Percentiles rank a stretch among this genome's conserved stretches.
Conservation (phyloP, 148 eudicot genomes). For the Silene uniflora region DNA sequence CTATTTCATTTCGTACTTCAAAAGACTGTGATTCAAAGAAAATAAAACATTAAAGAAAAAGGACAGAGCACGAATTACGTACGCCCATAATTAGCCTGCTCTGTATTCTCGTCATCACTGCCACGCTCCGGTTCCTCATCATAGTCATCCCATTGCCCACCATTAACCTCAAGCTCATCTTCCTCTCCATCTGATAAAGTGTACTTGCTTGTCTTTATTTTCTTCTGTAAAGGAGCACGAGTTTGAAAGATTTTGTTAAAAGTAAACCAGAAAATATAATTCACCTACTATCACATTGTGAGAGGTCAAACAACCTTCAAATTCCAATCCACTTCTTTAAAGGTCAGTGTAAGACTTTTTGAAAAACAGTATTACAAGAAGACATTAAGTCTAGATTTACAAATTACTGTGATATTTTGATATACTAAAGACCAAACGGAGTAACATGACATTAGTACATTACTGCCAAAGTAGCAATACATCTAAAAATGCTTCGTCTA, state of each 20-base stretch:
- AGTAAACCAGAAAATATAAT: not conserved
- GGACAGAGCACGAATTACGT: conserved; percentile 20
- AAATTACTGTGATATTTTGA: not conserved
- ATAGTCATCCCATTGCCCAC: conserved; percentile 68
- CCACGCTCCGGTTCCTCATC: conserved; percentile 60
- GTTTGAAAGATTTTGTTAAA: not conserved
- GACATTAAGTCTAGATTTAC: not conserved
- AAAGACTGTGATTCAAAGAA: not conserved
- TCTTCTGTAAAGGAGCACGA: conserved; percentile 36
- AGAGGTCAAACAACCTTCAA: not conserved
- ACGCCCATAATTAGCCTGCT: conserved; percentile 39
- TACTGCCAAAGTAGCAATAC: not conserved
- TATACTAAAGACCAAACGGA: not conserved
- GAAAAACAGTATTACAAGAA: not conserved
- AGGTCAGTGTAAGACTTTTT: not conserved
- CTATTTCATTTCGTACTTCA: not conserved
- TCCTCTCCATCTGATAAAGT: conserved; percentile 93
- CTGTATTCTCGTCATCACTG: conserved; percentile 74
- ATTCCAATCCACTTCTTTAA: not conserved
- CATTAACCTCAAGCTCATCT: conserved; percentile 54
- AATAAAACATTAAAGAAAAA: not conserved
- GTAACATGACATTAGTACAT: not conserved
- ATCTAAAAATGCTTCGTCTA: not conserved
- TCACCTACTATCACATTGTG: not conserved
- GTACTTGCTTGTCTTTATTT: conserved; percentile 69